A percentile compares a stretch with the other conserved stretches of the same genome.
phyloP scores from a whole-genome alignment of 179 eudicot genomes.

The Heliamphora pulchella region DNA sequence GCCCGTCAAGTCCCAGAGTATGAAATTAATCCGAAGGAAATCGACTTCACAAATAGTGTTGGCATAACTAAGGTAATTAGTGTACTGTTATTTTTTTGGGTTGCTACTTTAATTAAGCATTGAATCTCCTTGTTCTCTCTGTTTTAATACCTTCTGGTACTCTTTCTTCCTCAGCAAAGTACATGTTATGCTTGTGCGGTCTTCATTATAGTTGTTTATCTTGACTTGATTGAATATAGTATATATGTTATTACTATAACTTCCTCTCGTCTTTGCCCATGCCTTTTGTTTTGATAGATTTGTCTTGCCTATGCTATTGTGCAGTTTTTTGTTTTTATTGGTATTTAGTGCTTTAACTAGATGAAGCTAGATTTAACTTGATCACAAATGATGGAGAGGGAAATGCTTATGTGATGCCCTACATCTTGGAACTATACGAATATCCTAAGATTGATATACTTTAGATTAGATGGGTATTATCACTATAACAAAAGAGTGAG shows the following conservation, averaged over 20 bases:
- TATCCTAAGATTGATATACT: constrained; percentile 6
- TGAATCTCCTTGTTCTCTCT: not conserved
- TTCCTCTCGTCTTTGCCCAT: too few relatives aligned
- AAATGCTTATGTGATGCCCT: not conserved
- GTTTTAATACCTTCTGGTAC: not conserved
- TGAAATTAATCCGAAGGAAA: constrained; percentile 74
- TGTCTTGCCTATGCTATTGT: not conserved
- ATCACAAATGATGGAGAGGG: not conserved
- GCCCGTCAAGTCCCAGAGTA: constrained; percentile 78
- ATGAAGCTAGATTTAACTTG: not conserved
- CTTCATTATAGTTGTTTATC: too few relatives aligned
- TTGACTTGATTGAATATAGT: not conserved
- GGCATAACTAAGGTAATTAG: constrained; percentile 52
- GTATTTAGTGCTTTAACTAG: not conserved
- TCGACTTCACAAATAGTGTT: constrained; percentile 71
- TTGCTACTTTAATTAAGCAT: not conserved
- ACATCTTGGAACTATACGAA: not conserved
- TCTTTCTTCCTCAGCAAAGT: not conserved
- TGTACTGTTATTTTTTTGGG: not conserved
- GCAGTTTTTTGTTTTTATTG: not conserved
- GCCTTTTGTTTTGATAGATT: too few relatives aligned
- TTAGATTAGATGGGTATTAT: not conserved
- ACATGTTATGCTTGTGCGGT: not conserved
- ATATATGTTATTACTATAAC: too few relatives aligned
- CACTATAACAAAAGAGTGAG: too few relatives aligned